Percentiles rank a stretch among this genome's conserved stretches.
phyloP scores from a whole-genome alignment of 148 eudicot genomes.

The Pharnaceum exiguum region DNA sequence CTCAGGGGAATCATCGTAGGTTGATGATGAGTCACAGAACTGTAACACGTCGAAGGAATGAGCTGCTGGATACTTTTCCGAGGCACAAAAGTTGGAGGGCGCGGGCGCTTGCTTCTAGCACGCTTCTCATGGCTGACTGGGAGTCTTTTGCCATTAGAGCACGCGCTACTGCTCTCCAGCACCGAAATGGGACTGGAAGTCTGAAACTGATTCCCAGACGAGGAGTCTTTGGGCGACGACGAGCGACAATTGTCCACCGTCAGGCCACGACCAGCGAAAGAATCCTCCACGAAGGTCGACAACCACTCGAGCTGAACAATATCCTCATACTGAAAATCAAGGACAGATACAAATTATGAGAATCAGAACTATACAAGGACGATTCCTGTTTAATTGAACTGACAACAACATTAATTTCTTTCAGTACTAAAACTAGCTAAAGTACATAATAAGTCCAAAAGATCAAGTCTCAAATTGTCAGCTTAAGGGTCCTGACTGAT shows the following conservation, averaged over 20 bases:
- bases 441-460: too few species aligned
- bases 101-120: conserved; percentile 85
- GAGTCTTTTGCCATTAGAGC: conserved; percentile 33
- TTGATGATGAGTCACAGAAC: too few species aligned
- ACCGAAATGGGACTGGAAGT: conserved; percentile 75
- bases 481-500: too few species aligned
- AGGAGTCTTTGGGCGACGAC: conserved; percentile 20
- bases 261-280: conserved; percentile 66
- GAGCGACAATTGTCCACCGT: conserved; percentile 38
- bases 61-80: conserved; percentile 31
- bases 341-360: background rate
- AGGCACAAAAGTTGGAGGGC: conserved; percentile 66
- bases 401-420: background rate
- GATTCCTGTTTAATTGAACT: background rate
- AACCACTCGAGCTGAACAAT: conserved; percentile 91
- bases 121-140: conserved; percentile 51
- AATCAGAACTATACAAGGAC: background rate
- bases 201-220: conserved; percentile 45
- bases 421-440: background rate
- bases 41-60: conserved; percentile 37
- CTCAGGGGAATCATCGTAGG: too few species aligned
- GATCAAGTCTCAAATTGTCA: too few species aligned
- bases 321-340: conserved; percentile 69
- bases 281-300: conserved; percentile 82
- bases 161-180: conserved; percentile 66